Conservation (phyloP, 148 eudicot genomes). For the Mesembryanthemum crystallinum region DNA sequence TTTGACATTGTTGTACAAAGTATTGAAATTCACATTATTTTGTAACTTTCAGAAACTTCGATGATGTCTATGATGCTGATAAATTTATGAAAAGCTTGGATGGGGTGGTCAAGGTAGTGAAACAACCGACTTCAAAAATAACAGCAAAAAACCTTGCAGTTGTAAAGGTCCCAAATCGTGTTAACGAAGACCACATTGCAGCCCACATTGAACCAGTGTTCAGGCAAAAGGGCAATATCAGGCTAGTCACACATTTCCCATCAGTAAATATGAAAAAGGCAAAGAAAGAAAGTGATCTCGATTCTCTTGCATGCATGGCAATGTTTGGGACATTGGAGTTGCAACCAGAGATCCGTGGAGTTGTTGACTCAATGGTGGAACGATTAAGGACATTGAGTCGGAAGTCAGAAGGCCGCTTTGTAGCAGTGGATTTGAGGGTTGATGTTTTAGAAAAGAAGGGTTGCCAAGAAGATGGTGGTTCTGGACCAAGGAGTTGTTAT, state of each 20-base stretch:
- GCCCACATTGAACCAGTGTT: constrained; percentile 60
- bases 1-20: neutral
- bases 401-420: constrained; percentile 71
- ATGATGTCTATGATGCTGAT: constrained; percentile 71
- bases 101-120: constrained; percentile 79
- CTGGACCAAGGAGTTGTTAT: constrained; percentile 69
- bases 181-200: constrained; percentile 64
- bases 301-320: constrained; percentile 70
- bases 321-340: constrained; percentile 86
- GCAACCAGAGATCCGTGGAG: constrained; percentile 69
- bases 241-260: constrained; percentile 84
- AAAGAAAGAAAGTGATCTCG: constrained; percentile 31
- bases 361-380: constrained; percentile 80
- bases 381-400: constrained; percentile 72
- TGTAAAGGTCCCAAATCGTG: constrained; percentile 79
- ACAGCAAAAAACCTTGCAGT: constrained; percentile 66
- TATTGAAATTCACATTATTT: neutral
- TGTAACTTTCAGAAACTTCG: constrained; percentile 63
- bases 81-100: constrained; percentile 70
- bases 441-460: constrained; percentile 77
- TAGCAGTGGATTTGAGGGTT: constrained; percentile 84
- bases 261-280: constrained; percentile 75
- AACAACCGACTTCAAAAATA: constrained; percentile 51
- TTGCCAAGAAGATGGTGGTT: constrained; percentile 45
- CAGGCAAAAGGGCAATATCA: constrained; percentile 67